Conservation (phyloP, 208 protist species). For the Leishmania tarentolae region DNA sequence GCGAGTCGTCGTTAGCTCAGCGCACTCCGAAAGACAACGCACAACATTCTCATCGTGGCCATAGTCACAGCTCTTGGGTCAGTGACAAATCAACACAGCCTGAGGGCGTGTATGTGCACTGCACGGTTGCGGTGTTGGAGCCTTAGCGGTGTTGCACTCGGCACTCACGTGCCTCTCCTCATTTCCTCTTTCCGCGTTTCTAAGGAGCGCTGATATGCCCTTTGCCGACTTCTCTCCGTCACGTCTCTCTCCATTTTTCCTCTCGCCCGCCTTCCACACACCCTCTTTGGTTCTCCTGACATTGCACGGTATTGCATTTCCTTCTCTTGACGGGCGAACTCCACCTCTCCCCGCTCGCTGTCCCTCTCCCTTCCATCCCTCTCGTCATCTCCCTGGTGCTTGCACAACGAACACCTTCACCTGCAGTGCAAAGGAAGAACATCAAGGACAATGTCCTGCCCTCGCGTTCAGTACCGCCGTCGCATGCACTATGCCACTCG, state of each 20-base stretch:
- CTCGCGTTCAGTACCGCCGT: conserved; percentile 78
- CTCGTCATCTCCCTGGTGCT: background rate
- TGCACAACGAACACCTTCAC: background rate
- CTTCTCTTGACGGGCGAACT: background rate
- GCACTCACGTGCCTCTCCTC: background rate
- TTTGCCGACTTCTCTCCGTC: background rate
- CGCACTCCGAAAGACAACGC: background rate
- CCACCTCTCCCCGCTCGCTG: background rate
- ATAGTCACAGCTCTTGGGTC: background rate
- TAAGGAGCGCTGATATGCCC: background rate
- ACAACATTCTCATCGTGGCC: background rate
- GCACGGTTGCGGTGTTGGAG: background rate
- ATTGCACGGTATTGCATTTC: background rate
- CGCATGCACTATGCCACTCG: conserved; percentile 82
- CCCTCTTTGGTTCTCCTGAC: background rate
- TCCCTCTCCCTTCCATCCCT: background rate
- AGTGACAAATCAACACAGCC: background rate
- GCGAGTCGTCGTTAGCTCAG: background rate
- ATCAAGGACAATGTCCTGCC: conserved; percentile 52
- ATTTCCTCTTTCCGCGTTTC: background rate
- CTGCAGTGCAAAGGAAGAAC: background rate
- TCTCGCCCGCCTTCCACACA: background rate
- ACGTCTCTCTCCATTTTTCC: background rate
- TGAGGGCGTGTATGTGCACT: background rate
- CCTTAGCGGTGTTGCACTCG: background rate